A percentile compares a stretch with the other conserved stretches of the same genome.
phyloP scores from a whole-genome alignment of 1,139 yeast species.

The Meyerozyma guilliermondii region DNA sequence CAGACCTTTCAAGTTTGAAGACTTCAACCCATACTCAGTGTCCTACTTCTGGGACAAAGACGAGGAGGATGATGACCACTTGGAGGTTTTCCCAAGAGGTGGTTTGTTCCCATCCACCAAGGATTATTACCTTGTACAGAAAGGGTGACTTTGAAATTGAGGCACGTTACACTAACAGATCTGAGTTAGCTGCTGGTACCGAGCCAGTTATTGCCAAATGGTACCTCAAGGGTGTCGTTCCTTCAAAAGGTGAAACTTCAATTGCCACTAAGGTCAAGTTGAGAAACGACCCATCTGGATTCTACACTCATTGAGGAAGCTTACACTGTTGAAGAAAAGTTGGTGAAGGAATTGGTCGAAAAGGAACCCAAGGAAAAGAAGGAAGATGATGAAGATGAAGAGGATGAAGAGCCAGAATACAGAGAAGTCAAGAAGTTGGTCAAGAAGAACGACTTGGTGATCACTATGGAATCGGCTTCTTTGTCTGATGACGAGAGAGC shows the following conservation, averaged over 20 bases:
- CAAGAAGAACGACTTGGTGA: slow-evolving; percentile 74
- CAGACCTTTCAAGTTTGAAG: slow-evolving; percentile 98
- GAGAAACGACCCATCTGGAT: slow-evolving; percentile 96
- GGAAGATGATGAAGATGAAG: slow-evolving; percentile 34
- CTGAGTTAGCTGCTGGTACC: slow-evolving; percentile 68
- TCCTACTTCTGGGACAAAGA: slow-evolving; percentile 95
- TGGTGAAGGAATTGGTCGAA: slow-evolving; percentile 78
- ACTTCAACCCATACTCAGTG: slow-evolving; percentile 85
- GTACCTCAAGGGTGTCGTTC: slow-evolving; percentile 80
- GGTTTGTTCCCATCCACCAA: slow-evolving; percentile 93
- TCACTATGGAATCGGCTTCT: slow-evolving; percentile 57
- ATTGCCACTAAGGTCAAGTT: slow-evolving; percentile 89
- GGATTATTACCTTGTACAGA: slow-evolving; percentile 90
- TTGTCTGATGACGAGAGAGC: slow-evolving; percentile 57
- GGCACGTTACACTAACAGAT: slow-evolving; percentile 79
- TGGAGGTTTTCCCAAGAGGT: slow-evolving; percentile 96
- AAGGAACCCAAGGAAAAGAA: slow-evolving; percentile 51
- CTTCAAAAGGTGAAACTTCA: slow-evolving; percentile 68
- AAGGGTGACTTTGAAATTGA: slow-evolving; percentile 81
- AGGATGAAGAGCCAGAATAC: slow-evolving; percentile 76
- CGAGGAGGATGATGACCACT: slow-evolving; percentile 84
- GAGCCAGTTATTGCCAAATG: slow-evolving; percentile 72
- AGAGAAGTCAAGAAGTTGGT: slow-evolving; percentile 90
- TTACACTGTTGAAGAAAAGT: slow-evolving; percentile 87
- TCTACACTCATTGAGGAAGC: slow-evolving; percentile 93